A percentile compares a stretch with the other conserved stretches of the same genome.
phyloP scores from a whole-genome alignment of 148 eudicot species.

The Camellia sinensis region DNA sequence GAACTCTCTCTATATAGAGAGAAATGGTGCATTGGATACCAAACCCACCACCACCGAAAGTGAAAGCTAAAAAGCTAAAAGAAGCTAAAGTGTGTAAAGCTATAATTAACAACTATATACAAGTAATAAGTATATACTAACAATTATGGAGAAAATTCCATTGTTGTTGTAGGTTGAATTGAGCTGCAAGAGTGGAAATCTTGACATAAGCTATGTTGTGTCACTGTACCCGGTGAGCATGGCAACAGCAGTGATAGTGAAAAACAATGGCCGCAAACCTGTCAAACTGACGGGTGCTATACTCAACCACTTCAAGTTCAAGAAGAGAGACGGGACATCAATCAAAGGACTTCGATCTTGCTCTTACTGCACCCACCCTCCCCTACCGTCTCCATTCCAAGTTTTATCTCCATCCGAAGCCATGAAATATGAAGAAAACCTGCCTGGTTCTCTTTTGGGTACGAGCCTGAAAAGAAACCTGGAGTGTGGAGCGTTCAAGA shows the following conservation, averaged over 20 bases:
- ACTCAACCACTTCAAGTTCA: conserved; percentile 63
- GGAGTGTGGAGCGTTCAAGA: conserved; percentile 70
- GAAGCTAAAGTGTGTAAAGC: too few relatives aligned
- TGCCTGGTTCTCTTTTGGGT: conserved; percentile 57
- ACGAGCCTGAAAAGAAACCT: conserved; percentile 56
- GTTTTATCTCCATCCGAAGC: conserved; percentile 73
- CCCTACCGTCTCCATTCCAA: conserved; percentile 70
- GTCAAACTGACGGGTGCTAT: conserved; percentile 56
- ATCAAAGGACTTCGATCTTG: conserved; percentile 64
- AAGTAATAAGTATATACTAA: too few relatives aligned
- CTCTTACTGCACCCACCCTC: conserved; percentile 74
- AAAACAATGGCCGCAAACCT: conserved; percentile 71
- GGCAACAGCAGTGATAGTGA: conserved; percentile 79
- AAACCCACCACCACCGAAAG: too few relatives aligned
- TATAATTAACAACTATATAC: too few relatives aligned
- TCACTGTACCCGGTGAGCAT: conserved; percentile 74
- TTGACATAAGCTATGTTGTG: conserved; percentile 67
- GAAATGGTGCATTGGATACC: too few relatives aligned
- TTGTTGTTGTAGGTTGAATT: conserved; percentile 68
- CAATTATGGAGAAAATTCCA: too few relatives aligned
- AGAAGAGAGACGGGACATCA: conserved; percentile 51
- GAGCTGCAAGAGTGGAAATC: conserved; percentile 59
- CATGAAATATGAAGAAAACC: conserved; percentile 74
- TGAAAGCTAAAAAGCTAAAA: too few relatives aligned
- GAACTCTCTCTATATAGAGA: too few relatives aligned